A percentile compares a stretch with the other conserved stretches of the same genome.
Conservation (phyloP, 1,139 yeast species). For the Diutina sp. region DNA sequence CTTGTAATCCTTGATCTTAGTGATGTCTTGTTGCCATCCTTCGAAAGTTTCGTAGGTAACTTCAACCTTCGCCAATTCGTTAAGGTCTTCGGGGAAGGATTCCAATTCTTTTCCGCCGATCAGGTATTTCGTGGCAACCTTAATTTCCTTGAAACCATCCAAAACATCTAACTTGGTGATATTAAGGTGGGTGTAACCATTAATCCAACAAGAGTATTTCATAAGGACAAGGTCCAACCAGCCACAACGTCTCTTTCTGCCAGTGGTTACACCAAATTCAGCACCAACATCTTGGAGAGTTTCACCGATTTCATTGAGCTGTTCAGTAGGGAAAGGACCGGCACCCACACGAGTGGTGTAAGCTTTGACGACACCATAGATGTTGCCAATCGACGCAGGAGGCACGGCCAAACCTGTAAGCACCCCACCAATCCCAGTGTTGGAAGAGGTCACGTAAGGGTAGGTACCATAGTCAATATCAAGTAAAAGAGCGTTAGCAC, state of each 20-base stretch:
- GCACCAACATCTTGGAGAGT: constrained; percentile 85
- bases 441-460: constrained; percentile 93
- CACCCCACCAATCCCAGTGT: constrained; percentile 97
- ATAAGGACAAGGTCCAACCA: constrained; percentile 96
- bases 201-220: constrained; percentile 79
- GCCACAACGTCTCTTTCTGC: constrained; percentile 98
- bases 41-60: constrained; percentile 84
- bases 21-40: constrained; percentile 88
- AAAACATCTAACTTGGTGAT: constrained; percentile 88
- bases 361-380: constrained; percentile 96
- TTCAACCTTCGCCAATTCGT: constrained; percentile 71
- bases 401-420: constrained; percentile 94
- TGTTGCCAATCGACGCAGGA: constrained; percentile 64
- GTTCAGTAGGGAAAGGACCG: constrained; percentile 99
- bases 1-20: constrained; percentile 51
- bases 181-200: constrained; percentile 90
- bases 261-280: constrained; percentile 96
- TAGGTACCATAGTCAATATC: constrained; percentile 97
- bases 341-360: constrained; percentile 98
- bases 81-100: constrained; percentile 88
- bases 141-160: constrained; percentile 77
- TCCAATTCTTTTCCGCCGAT: constrained; percentile 62
- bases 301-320: constrained; percentile 78
- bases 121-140: constrained; percentile 76
- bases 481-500: constrained; percentile 97